A percentile compares a stretch with the other conserved stretches of the same genome.
These are phyloP conservation scores for Corynespora cassiicola DNA, from an alignment of 2,329 filamentous ascomycete genomes.

Conservation along the genomic window DNA sequence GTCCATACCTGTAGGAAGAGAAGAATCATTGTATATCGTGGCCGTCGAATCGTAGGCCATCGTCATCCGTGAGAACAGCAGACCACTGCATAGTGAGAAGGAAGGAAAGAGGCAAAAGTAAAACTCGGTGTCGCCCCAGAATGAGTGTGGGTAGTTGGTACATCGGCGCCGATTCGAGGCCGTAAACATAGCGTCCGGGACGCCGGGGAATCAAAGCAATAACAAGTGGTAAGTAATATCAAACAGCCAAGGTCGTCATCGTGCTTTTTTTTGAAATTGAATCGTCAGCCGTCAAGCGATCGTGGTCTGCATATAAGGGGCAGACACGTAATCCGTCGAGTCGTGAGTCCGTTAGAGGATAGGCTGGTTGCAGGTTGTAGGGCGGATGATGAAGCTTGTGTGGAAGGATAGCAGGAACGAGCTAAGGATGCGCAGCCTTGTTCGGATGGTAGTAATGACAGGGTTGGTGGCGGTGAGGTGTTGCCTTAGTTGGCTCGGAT, in stretches of 20 bases:
- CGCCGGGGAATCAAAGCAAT: conserved; percentile 46
- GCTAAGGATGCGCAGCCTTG: conserved; percentile 24
- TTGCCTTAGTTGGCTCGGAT: conserved; percentile 81
- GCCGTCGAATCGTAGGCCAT: conserved; percentile 32
- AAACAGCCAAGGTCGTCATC: conserved; percentile 30
- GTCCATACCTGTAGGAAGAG: conserved; percentile 17
- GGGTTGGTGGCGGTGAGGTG: conserved; percentile 9
- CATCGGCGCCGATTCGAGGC: conserved; percentile 23
- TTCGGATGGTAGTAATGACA: conserved; percentile 18
- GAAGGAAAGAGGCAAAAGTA: too few relatives aligned
- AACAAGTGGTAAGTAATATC: conserved; percentile 35
- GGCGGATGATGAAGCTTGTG: conserved; percentile 30
- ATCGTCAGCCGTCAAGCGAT: conserved; percentile 42
- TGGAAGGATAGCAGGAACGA: conserved; percentile 19
- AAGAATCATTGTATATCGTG: conserved; percentile 21
- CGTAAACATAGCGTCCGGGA: conserved; percentile 43
- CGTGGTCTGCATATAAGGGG: conserved; percentile 31
- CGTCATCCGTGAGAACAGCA: conserved; percentile 33
- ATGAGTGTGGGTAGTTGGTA: conserved; percentile 39
- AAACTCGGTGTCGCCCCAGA: conserved; percentile 26
- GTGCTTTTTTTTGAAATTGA: conserved; percentile 29
- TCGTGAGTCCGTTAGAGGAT: conserved; percentile 35
- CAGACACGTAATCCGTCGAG: conserved; percentile 37
- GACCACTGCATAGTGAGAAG: too few relatives aligned
- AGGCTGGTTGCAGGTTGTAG: conserved; percentile 27